Base-by-base conservation (phyloP, 164 flowering plant species). In the Platanus orientalis region DNA sequence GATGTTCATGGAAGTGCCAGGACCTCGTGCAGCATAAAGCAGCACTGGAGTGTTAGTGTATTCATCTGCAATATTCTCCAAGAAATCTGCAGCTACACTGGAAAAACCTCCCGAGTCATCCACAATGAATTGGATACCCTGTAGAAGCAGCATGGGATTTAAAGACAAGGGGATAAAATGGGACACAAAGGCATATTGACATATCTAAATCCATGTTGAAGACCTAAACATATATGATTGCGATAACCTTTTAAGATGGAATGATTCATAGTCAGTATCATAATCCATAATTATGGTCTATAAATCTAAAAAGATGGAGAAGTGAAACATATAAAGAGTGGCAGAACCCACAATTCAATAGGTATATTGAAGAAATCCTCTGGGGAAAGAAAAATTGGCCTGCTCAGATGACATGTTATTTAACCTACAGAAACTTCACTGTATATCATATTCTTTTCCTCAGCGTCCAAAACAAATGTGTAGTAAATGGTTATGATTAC, bases 91-190 rank as follows among this genome's bases (percentile, higher is more conserved):
- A 61, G 96, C 95, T 24, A 94, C 68, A 75, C 92, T 76, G 17
- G 97, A 89, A 71, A 94, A 92, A 29, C 96, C 93, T 61, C 99
- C 99, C 0, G 92, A 84, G 68, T 89, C 96, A 72, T 94, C 97
- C 50, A 91, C 89, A 32, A 88, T 59, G 61, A 84, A 88, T 73
- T 94, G 93, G 74, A 94, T 78, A 54, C 99, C 99, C 96, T 94
- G 85, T 69, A 70, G 58, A 53, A 69, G 21, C 30, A 45, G 52
- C 25, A 24, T 19, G 4, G 4, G 56, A 40, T 44, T 61, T 54
- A 40, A 53, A 30, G 14, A 32, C n/a, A n/a, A 12, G 27, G 59
- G 47, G 55, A 25, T 1, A 25, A 49, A 28, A 36, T 36, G 42
- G 12, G 42, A 36, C 4, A n/a, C 20, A 57, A 25, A 49, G 47